phyloP scores from a whole-genome alignment of 306 rosid species.

The Quercus engelmannii region DNA sequence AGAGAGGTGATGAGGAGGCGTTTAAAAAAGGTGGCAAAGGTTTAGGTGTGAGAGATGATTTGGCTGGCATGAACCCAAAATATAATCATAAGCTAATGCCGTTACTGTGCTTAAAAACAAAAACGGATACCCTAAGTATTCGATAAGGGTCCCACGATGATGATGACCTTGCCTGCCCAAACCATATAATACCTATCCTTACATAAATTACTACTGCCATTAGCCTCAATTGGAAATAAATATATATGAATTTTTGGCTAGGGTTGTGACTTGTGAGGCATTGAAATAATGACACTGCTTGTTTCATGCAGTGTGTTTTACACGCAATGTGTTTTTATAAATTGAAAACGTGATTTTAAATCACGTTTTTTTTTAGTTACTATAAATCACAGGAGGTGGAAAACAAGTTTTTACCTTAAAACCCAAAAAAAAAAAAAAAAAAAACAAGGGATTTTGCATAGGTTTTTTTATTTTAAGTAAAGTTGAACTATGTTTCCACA shows the following conservation, averaged over 20 bases:
- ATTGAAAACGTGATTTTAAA: too few species aligned
- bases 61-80: conserved; percentile 28
- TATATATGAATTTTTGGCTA: background rate
- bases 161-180: conserved; percentile 1
- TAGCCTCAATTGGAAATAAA: background rate
- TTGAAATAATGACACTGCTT: too few species aligned
- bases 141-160: conserved; percentile 28
- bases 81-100: conserved; percentile 44
- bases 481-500: too few species aligned
- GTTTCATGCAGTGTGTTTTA: too few species aligned
- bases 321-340: too few species aligned
- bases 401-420: too few species aligned
- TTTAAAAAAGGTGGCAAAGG: conserved; percentile 28
- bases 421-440: too few species aligned
- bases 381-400: too few species aligned
- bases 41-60: background rate
- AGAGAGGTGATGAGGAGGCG: background rate
- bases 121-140: conserved; percentile 28
- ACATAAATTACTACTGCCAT: background rate
- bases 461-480: too few species aligned
- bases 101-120: conserved; percentile 40
- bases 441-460: too few species aligned
- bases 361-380: too few species aligned
- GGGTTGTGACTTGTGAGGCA: too few species aligned
- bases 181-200: background rate